phyloP scores from a whole-genome alignment of 2,329 filamentous ascomycete genomes.

The Atkinsonella texensis region DNA sequence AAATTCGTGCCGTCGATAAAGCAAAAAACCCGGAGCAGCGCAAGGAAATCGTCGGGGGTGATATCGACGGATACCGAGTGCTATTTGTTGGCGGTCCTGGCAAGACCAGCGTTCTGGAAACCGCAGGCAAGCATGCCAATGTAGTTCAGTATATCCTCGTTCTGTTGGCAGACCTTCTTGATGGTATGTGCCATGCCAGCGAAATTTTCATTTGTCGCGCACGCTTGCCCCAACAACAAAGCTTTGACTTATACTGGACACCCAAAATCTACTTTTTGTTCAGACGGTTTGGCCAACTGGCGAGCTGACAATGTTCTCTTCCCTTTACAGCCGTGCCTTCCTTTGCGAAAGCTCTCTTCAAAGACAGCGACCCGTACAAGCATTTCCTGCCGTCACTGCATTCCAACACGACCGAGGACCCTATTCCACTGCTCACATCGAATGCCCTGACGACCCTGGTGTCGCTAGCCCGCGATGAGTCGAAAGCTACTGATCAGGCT shows the following conservation, averaged over 20 bases:
- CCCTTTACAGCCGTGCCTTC: slow-evolving; percentile 56
- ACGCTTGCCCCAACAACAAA: too few species aligned
- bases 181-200: slow-evolving; percentile 44
- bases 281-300: too few species aligned
- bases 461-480: slow-evolving; percentile 51
- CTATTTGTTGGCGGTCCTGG: slow-evolving; percentile 71
- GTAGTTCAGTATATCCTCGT: slow-evolving; percentile 94
- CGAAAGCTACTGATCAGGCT: slow-evolving; percentile 57
- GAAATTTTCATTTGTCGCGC: neutral
- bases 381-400: slow-evolving; percentile 79
- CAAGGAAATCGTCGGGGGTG: slow-evolving; percentile 66
- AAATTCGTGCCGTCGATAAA: slow-evolving; percentile 95
- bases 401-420: slow-evolving; percentile 61
- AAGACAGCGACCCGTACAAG: slow-evolving; percentile 66
- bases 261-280: too few species aligned
- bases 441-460: slow-evolving; percentile 76
- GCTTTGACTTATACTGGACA: too few species aligned
- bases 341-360: slow-evolving; percentile 64
- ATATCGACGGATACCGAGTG: slow-evolving; percentile 67
- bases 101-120: slow-evolving; percentile 62
- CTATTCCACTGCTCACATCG: slow-evolving; percentile 80
- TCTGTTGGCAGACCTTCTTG: slow-evolving; percentile 73
- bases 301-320: neutral
- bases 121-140: slow-evolving; percentile 73
- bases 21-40: slow-evolving; percentile 77